Conservation (phyloP, 768 basidiomycete genomes). For the Hygrophorus pudorinus region DNA sequence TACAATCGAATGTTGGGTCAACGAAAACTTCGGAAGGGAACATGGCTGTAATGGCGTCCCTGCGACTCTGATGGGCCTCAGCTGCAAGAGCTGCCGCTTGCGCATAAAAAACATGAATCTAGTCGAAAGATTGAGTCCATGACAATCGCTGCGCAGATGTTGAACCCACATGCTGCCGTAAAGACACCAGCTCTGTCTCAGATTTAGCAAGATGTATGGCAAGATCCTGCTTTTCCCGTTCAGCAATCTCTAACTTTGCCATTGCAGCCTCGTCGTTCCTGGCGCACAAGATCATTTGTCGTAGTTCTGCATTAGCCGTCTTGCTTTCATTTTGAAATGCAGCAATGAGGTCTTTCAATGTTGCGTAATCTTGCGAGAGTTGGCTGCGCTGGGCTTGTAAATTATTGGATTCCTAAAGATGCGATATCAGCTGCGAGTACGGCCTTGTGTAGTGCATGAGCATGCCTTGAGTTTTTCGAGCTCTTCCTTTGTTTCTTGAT, state of each 20-base stretch:
- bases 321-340: not conserved
- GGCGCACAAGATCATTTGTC: not conserved
- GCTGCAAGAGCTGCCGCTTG: slow-evolving; percentile 13
- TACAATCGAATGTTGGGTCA: slow-evolving; percentile 9
- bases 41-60: slow-evolving; percentile 7
- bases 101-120: slow-evolving; percentile 10
- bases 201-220: not conserved
- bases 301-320: not conserved
- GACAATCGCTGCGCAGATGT: not conserved
- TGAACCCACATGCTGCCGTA: slow-evolving; percentile 1
- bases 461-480: slow-evolving; percentile 3
- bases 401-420: not conserved
- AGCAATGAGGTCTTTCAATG: not conserved
- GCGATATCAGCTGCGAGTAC: not conserved
- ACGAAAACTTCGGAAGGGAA: slow-evolving; percentile 11
- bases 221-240: not conserved
- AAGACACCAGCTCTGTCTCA: not conserved
- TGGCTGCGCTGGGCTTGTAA: not conserved
- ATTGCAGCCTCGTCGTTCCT: not conserved
- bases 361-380: not conserved
- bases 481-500: slow-evolving; percentile 2
- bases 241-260: not conserved
- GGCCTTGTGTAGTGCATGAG: not conserved
- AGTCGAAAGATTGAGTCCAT: not conserved
- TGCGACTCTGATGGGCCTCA: slow-evolving; percentile 12